phyloP scores from a whole-genome alignment of 768 basidiomycete species.

The Suillus subalutaceus region DNA sequence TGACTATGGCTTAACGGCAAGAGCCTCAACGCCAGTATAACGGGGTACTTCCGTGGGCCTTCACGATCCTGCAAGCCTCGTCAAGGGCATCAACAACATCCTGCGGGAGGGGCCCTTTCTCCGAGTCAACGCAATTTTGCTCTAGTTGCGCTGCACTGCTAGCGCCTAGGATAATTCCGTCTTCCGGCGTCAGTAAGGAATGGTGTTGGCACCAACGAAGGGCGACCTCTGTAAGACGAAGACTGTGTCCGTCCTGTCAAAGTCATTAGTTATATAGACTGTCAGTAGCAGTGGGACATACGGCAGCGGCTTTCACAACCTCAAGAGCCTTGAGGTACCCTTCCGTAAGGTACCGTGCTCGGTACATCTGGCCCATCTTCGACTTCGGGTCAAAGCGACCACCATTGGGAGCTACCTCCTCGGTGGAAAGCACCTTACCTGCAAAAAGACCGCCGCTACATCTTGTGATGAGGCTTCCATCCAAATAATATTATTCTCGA shows the following conservation, averaged over 20 bases:
- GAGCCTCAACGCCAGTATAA: slow-evolving; percentile 39
- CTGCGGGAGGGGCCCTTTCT: slow-evolving; percentile 56
- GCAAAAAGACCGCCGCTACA: slow-evolving; percentile 58
- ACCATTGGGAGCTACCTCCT: slow-evolving; percentile 34
- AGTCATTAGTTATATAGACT: slow-evolving; percentile 3
- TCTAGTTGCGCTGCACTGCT: slow-evolving; percentile 47
- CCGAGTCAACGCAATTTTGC: slow-evolving; percentile 47
- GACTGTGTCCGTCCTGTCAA: slow-evolving; percentile 43
- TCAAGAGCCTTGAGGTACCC: slow-evolving; percentile 48
- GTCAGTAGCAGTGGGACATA: slow-evolving; percentile 25
- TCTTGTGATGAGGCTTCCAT: not conserved
- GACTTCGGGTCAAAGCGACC: slow-evolving; percentile 46
- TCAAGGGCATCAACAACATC: slow-evolving; percentile 54
- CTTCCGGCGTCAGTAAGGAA: slow-evolving; percentile 42
- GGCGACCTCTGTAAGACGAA: slow-evolving; percentile 57
- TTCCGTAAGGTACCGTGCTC: slow-evolving; percentile 45
- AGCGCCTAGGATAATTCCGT: slow-evolving; percentile 54
- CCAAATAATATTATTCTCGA: not conserved
- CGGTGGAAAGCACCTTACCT: slow-evolving; percentile 46
- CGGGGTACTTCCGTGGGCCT: slow-evolving; percentile 35
- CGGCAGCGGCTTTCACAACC: slow-evolving; percentile 42
- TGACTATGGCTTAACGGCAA: not conserved
- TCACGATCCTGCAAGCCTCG: slow-evolving; percentile 48
- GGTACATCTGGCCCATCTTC: slow-evolving; percentile 46
- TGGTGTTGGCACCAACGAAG: slow-evolving; percentile 68